Evolutionary conservation across 2,329 filamentous ascomycete species (phyloP).

Genomic region (Monilinia aucupariae): DNA sequence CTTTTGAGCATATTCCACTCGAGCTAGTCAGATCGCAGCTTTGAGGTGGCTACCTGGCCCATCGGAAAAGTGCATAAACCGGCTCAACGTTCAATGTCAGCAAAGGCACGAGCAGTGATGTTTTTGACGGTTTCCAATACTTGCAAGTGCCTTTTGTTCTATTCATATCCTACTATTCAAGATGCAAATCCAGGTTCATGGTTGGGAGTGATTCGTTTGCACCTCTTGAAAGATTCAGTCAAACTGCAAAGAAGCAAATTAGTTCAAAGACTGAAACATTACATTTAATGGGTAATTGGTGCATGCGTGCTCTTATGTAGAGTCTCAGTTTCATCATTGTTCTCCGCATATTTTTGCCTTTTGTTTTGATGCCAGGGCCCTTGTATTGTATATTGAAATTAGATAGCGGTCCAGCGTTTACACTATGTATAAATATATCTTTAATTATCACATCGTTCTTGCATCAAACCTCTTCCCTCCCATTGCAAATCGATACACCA

Average conservation of each 20-base stretch:
- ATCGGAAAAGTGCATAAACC: constrained; percentile 2
- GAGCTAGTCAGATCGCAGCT: neutral
- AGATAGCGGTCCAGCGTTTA: neutral
- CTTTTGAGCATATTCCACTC: neutral
- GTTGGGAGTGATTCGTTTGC: neutral
- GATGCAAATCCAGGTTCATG: neutral
- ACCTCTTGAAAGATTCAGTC: neutral
- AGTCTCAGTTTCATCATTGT: neutral
- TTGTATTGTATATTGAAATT: neutral
- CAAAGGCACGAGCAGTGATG: neutral
- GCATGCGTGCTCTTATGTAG: neutral
- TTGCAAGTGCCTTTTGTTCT: neutral
- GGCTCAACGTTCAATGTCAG: neutral
- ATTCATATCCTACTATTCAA: neutral
- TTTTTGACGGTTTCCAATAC: neutral
- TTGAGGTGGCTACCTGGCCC: neutral
- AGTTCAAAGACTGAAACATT: constrained; percentile 3
- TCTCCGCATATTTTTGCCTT: neutral
- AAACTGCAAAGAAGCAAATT: neutral
- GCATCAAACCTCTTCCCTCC: neutral
- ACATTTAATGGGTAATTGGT: neutral
- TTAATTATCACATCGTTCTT: neutral
- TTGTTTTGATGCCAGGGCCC: neutral
- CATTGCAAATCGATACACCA: neutral
- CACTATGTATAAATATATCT: neutral